Percentiles rank a stretch among this genome's conserved stretches.
Evolutionary conservation across 2,329 filamentous ascomycete genomes (phyloP).

Genomic region (Alternaria arborescens): DNA sequence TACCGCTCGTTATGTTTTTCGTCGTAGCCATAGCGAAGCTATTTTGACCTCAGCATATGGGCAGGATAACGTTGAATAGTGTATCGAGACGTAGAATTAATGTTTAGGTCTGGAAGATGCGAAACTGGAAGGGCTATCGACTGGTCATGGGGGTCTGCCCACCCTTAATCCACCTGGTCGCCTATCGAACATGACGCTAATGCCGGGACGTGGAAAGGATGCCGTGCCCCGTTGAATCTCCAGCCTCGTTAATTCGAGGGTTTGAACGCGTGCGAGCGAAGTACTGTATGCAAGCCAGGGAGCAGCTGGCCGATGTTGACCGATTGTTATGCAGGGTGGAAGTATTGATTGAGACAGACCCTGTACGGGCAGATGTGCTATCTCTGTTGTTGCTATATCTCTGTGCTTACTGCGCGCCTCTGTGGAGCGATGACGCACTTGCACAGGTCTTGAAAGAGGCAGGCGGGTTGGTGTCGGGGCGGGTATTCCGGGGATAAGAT

Average conservation of each 20-base stretch:
- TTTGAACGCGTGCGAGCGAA: neutral
- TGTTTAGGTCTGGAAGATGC: neutral
- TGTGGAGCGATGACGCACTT: constrained; percentile 8
- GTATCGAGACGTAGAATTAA: neutral
- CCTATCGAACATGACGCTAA: constrained; percentile 15
- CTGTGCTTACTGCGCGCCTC: neutral
- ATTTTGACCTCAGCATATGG: neutral
- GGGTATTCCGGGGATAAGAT: constrained; percentile 10
- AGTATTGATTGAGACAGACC: neutral
- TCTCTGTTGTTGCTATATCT: neutral
- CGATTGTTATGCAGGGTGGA: neutral
- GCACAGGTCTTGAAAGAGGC: constrained; percentile 2
- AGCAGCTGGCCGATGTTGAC: constrained; percentile 6
- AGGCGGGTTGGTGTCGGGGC: neutral
- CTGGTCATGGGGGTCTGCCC: constrained; percentile 4
- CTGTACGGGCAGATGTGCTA: neutral
- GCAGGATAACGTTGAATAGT: neutral
- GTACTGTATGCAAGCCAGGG: neutral
- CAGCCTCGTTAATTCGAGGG: constrained; percentile 2
- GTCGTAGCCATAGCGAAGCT: constrained; percentile 1
- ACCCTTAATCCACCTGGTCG: constrained; percentile 6
- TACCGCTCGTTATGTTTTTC: constrained; percentile 2
- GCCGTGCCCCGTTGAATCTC: neutral
- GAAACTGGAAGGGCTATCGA: neutral
- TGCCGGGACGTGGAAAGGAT: constrained; percentile 10